Evolutionary conservation across 345 rosid species (phyloP).

Genomic region (Melastoma malabathricum): DNA sequence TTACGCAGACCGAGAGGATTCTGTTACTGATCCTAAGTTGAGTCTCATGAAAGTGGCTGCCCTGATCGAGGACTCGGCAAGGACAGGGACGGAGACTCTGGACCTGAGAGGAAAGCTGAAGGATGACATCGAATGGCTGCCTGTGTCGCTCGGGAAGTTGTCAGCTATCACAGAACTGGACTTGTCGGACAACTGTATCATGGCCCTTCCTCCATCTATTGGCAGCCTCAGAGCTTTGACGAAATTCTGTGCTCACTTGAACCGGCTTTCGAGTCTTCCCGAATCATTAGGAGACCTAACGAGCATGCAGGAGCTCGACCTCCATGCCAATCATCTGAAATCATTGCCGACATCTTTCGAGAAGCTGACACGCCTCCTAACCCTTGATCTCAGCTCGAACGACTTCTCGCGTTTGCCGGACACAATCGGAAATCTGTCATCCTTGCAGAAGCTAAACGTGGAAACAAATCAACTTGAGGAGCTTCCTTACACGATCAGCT

Average conservation of each 20-base stretch:
- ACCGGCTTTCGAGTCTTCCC: conserved; percentile 48
- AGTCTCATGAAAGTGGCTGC: conserved; percentile 49
- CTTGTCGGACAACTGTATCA: conserved; percentile 45
- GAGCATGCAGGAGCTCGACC: conserved; percentile 38
- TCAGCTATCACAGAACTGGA: conserved; percentile 28
- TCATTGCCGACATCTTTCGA: conserved; percentile 40
- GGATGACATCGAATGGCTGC: conserved; percentile 63
- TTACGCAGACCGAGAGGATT: background rate
- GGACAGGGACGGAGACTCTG: conserved; percentile 22
- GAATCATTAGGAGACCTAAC: conserved; percentile 40
- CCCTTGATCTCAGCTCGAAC: conserved; percentile 43
- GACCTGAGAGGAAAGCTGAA: conserved; percentile 46
- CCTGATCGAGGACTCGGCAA: conserved; percentile 42
- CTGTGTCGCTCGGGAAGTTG: conserved; percentile 45
- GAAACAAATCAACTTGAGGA: conserved; percentile 56
- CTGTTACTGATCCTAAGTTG: conserved; percentile 18
- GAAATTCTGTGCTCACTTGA: conserved; percentile 43
- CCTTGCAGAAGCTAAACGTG: conserved; percentile 28
- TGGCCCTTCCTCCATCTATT: conserved; percentile 45
- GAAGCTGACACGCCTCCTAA: conserved; percentile 28
- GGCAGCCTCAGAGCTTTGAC: conserved; percentile 28
- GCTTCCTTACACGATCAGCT: conserved; percentile 47
- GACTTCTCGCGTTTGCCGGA: conserved; percentile 32
- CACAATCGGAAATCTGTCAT: conserved; percentile 29
- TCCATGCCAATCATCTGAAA: conserved; percentile 39